Conservation (phyloP, 2,329 filamentous ascomycete species). For the Arthrobotrys sinensis region DNA sequence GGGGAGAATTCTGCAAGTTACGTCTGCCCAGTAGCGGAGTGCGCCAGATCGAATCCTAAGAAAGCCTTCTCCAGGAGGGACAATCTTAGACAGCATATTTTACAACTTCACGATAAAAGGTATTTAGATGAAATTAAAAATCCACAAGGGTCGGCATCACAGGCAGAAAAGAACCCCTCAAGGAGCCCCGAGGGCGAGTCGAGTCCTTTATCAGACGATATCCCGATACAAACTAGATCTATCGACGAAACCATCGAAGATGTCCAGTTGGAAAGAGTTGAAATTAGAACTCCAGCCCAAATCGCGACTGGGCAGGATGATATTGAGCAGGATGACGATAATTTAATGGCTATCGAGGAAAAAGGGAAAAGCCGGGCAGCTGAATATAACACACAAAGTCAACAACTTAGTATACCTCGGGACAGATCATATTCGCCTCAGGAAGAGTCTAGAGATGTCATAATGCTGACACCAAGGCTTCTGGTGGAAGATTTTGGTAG, state of each 20-base stretch:
- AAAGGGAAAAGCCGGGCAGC: constrained; percentile 30
- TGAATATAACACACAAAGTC: constrained; percentile 9
- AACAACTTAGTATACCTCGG: constrained; percentile 14
- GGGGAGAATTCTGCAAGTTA: constrained; percentile 45
- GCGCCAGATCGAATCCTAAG: constrained; percentile 44
- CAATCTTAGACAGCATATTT: constrained; percentile 53
- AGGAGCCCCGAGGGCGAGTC: constrained; percentile 46
- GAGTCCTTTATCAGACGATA: constrained; percentile 46
- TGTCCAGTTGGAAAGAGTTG: constrained; percentile 36
- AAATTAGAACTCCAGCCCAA: constrained; percentile 42
- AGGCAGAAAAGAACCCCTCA: constrained; percentile 45
- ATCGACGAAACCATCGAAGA: constrained; percentile 54
- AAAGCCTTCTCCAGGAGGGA: constrained; percentile 51
- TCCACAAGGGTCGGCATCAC: constrained; percentile 26
- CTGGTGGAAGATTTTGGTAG: constrained; percentile 30
- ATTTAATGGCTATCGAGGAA: constrained; percentile 14
- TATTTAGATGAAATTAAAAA: constrained; percentile 47
- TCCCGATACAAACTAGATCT: constrained; percentile 19
- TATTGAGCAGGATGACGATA: constrained; percentile 11
- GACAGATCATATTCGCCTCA: constrained; percentile 24
- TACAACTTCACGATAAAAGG: constrained; percentile 54
- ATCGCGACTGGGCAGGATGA: constrained; percentile 38
- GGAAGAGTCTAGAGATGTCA: constrained; percentile 41
- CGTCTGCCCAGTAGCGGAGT: constrained; percentile 51
- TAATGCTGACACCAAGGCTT: constrained; percentile 48